phyloP scores from a whole-genome alignment of 352 stramenopile species.

The Phytophthora syringae region DNA sequence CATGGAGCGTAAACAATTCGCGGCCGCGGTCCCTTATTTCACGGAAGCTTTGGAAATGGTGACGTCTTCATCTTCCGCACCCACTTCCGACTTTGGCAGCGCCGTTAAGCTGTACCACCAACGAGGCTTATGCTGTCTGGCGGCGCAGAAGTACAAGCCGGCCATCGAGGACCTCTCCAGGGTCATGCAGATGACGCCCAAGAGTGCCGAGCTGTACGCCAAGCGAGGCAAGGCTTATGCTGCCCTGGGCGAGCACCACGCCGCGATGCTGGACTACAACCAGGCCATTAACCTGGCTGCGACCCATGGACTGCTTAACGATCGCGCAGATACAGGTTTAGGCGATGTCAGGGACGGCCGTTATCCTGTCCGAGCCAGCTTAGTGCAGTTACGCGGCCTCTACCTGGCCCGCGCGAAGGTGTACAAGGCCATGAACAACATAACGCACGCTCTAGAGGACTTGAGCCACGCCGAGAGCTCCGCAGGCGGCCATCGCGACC shows the following conservation, averaged over 20 bases:
- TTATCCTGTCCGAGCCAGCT: slow-evolving; percentile 17
- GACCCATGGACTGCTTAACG: slow-evolving; percentile 42
- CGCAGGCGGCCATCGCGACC: slow-evolving; percentile 53
- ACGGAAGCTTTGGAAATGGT: slow-evolving; percentile 52
- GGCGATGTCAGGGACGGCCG: not conserved
- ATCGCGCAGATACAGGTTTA: slow-evolving; percentile 12
- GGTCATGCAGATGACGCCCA: slow-evolving; percentile 74
- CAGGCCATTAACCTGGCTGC: slow-evolving; percentile 62
- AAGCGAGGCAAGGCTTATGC: slow-evolving; percentile 72
- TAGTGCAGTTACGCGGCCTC: slow-evolving; percentile 52
- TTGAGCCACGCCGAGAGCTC: slow-evolving; percentile 50
- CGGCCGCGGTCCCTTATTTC: slow-evolving; percentile 60
- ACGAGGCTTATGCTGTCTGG: slow-evolving; percentile 64
- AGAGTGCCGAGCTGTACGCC: slow-evolving; percentile 69
- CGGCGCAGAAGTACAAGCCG: slow-evolving; percentile 56
- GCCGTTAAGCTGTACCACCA: slow-evolving; percentile 71
- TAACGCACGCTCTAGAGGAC: slow-evolving; percentile 60
- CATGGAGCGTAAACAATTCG: slow-evolving; percentile 64
- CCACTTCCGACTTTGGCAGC: slow-evolving; percentile 14
- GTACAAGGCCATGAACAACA: slow-evolving; percentile 60
- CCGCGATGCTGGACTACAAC: slow-evolving; percentile 70
- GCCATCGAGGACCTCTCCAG: slow-evolving; percentile 78
- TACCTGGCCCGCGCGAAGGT: slow-evolving; percentile 65
- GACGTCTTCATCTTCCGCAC: slow-evolving; percentile 11
- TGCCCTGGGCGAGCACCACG: slow-evolving; percentile 53